These are phyloP conservation scores for Dactylellina sp. DNA, from an alignment of 2,329 filamentous ascomycete species.

Conservation along the genomic window DNA sequence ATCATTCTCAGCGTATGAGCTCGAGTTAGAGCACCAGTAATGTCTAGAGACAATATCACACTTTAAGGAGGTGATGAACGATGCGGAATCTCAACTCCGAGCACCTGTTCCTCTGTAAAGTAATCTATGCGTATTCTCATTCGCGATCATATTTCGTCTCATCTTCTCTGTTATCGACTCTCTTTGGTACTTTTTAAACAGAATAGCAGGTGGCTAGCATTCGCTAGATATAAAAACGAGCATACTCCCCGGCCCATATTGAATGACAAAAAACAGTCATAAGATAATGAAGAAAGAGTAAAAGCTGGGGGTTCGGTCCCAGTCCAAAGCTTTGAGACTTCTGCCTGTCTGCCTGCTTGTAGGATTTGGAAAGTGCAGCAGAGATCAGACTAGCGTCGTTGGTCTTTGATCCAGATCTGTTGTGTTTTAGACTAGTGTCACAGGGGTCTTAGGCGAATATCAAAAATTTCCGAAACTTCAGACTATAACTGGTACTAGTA, in stretches of 20 bases:
- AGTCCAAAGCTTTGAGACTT: constrained; percentile 14
- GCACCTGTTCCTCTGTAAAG: too few relatives aligned
- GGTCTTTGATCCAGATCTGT: constrained; percentile 23
- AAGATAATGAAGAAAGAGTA: background rate
- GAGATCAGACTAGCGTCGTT: too few relatives aligned
- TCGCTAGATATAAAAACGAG: background rate
- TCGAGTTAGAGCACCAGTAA: background rate
- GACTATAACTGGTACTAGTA: too few relatives aligned
- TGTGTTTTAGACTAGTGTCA: constrained; percentile 29
- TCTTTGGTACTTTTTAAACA: background rate
- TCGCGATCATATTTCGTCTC: constrained; percentile 15
- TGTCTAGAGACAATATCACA: constrained; percentile 33
- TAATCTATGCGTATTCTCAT: background rate
- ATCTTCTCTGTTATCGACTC: constrained; percentile 20
- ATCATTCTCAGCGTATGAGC: background rate
- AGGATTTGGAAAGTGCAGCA: constrained; percentile 30
- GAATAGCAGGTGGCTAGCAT: background rate
- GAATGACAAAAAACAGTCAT: background rate
- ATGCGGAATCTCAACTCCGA: background rate
- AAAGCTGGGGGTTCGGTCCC: background rate
- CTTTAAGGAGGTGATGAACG: constrained; percentile 18
- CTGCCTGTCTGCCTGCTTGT: constrained; percentile 30
- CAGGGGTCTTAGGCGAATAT: constrained; percentile 27
- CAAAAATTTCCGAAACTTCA: constrained; percentile 51
- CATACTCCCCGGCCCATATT: background rate